Conservation (phyloP, 345 rosid species). For the Citropsis articulata region DNA sequence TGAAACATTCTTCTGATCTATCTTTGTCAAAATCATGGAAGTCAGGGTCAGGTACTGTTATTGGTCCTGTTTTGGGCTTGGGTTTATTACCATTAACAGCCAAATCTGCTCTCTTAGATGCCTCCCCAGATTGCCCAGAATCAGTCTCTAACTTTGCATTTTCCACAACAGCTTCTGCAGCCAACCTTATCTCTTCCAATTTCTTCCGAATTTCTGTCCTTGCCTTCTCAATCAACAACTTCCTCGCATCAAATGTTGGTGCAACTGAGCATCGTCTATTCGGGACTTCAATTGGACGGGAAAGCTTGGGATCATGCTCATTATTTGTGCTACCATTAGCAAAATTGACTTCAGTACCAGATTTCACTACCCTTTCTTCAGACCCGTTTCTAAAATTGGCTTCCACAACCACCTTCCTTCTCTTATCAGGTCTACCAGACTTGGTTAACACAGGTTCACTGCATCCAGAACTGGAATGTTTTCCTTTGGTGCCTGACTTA, state of each 20-base stretch:
- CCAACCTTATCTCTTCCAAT: slow-evolving; percentile 56
- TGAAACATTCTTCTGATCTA: slow-evolving; percentile 87
- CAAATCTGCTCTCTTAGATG: slow-evolving; percentile 18
- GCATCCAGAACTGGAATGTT: slow-evolving; percentile 30
- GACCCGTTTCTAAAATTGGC: slow-evolving; percentile 47
- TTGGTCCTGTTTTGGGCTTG: slow-evolving; percentile 48
- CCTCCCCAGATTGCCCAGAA: slow-evolving; percentile 31
- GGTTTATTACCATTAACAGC: slow-evolving; percentile 27
- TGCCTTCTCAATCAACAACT: slow-evolving; percentile 75
- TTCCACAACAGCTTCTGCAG: slow-evolving; percentile 40
- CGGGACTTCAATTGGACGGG: slow-evolving; percentile 40
- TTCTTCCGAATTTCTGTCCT: slow-evolving; percentile 60
- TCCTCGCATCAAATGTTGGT: slow-evolving; percentile 79
- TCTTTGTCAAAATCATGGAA: slow-evolving; percentile 94
- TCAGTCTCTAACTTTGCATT: slow-evolving; percentile 23
- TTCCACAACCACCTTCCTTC: slow-evolving; percentile 57
- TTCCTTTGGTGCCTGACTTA: slow-evolving; percentile 49
- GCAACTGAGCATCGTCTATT: slow-evolving; percentile 49
- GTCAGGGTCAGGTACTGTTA: slow-evolving; percentile 89
- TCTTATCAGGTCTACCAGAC: slow-evolving; percentile 64
- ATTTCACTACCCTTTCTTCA: slow-evolving; percentile 46
- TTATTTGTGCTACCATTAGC: slow-evolving; percentile 31
- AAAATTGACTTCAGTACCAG: slow-evolving; percentile 38
- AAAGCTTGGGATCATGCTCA: slow-evolving; percentile 45
- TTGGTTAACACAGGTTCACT: slow-evolving; percentile 40